Conservation (phyloP, 306 rosid genomes). For the Sicyos edulis region DNA sequence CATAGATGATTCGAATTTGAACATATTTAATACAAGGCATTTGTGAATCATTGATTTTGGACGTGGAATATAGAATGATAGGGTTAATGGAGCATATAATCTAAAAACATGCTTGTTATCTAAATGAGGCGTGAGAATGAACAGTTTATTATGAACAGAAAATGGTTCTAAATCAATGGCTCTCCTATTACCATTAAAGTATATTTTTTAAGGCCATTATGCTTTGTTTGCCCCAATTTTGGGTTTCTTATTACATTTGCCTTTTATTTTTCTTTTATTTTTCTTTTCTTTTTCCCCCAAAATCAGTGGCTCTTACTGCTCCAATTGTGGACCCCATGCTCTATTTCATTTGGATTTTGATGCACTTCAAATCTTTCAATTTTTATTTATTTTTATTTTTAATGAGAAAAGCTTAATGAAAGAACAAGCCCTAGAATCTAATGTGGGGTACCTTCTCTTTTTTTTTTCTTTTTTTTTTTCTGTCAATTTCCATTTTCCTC, state of each 20-base stretch:
- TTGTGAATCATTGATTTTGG: no score
- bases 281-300: no score
- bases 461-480: no score
- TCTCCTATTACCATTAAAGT: not conserved
- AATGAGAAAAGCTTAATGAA: not conserved
- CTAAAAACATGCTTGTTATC: not conserved
- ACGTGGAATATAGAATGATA: not conserved
- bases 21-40: no score
- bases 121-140: slow-evolving; percentile 2
- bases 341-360: not conserved
- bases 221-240: not conserved
- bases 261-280: not conserved
- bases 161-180: slow-evolving; percentile 17
- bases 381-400: not conserved
- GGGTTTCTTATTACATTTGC: not conserved
- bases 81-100: not conserved
- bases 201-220: not conserved
- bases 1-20: no score
- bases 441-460: not conserved
- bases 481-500: not conserved
- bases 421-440: not conserved
- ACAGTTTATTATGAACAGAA: not conserved
- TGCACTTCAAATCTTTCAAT: slow-evolving; percentile 18
- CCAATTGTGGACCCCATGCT: not conserved
- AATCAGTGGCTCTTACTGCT: slow-evolving; percentile 9